Conservation (phyloP, 345 rosid genomes). For the Anacardium occidentale region DNA sequence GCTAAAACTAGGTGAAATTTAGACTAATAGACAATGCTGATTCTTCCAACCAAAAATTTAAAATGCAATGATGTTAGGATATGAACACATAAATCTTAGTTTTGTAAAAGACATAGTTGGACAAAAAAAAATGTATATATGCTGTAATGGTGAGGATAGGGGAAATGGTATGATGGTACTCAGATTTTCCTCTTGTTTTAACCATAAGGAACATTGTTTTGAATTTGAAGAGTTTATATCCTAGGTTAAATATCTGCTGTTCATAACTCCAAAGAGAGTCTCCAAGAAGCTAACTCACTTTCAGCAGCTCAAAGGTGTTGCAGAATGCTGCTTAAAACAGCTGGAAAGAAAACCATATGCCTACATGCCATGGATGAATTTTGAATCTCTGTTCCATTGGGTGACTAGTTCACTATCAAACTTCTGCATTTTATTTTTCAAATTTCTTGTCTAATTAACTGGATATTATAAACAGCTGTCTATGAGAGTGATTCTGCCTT, state of each 20-base stretch:
- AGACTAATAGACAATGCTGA: background rate
- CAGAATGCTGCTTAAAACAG: background rate
- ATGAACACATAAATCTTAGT: background rate
- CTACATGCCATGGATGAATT: background rate
- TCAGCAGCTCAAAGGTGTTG: background rate
- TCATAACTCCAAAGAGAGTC: background rate
- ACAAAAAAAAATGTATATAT: background rate
- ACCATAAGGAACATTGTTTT: background rate
- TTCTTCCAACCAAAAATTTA: background rate
- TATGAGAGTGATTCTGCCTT: background rate
- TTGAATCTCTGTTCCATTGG: slow-evolving; percentile 9
- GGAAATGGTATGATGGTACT: background rate
- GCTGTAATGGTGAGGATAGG: background rate
- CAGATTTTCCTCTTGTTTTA: background rate
- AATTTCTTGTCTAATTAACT: slow-evolving; percentile 12
- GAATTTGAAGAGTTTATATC: background rate
- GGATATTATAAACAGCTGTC: slow-evolving; percentile 1
- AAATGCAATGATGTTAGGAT: background rate
- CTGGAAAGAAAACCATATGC: background rate
- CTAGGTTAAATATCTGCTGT: background rate
- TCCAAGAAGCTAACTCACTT: background rate
- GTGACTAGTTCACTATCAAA: slow-evolving; percentile 2
- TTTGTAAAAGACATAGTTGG: background rate
- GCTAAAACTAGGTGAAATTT: background rate
- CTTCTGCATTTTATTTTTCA: slow-evolving; percentile 1